phyloP scores from a whole-genome alignment of 2,329 filamentous ascomycete genomes.

The Cordyceps fumosorosea region DNA sequence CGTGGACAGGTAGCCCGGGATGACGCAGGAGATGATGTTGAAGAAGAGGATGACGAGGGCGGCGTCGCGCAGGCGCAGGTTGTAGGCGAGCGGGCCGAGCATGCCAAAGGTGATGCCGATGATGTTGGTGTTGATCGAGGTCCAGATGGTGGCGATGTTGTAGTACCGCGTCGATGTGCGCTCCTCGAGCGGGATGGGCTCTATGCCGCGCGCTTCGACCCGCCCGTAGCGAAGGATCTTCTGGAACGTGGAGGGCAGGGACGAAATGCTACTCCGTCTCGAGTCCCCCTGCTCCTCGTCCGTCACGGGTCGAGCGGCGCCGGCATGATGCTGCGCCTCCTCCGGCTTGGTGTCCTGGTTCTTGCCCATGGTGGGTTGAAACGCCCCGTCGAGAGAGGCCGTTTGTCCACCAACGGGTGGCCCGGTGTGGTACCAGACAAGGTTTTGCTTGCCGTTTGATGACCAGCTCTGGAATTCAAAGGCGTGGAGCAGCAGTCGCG shows the following conservation, averaged over 20 bases:
- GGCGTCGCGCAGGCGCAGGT: conserved; percentile 49
- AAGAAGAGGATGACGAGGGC: conserved; percentile 59
- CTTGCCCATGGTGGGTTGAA: not conserved
- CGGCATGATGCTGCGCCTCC: not conserved
- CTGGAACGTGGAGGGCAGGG: conserved; percentile 5
- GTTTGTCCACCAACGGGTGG: too few relatives aligned
- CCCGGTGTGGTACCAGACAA: too few relatives aligned
- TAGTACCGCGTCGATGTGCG: conserved; percentile 34
- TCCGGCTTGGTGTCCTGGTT: not conserved
- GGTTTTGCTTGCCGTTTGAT: too few relatives aligned
- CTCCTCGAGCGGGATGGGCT: conserved; percentile 36
- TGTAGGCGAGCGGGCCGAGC: conserved; percentile 49
- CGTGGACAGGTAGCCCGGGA: conserved; percentile 51
- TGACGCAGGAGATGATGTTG: conserved; percentile 44
- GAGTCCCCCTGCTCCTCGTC: conserved; percentile 8
- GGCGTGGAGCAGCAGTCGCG: too few relatives aligned
- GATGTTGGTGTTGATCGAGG: conserved; percentile 42
- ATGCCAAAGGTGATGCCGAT: conserved; percentile 55
- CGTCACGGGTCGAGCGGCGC: not conserved
- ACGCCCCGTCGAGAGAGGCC: not conserved
- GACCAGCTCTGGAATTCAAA: too few relatives aligned
- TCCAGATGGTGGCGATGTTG: conserved; percentile 44
- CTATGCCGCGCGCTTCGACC: conserved; percentile 39
- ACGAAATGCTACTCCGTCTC: not conserved
- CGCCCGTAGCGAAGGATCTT: conserved; percentile 28